Conservation (phyloP, 1,284 basidiomycete genomes). For the Spongispora temasekensis region DNA sequence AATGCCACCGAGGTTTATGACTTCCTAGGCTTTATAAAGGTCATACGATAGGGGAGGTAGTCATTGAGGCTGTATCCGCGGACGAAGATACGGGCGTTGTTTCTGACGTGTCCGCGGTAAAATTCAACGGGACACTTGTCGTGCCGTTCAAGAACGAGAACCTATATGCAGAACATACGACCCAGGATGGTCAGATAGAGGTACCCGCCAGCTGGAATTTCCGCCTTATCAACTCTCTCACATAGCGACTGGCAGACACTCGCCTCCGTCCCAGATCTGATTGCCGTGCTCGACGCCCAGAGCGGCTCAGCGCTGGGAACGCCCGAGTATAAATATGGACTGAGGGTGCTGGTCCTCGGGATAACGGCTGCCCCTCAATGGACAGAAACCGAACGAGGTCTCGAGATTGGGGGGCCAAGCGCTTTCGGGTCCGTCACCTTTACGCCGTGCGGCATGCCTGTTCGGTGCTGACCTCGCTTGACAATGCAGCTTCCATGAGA, state of each 20-base stretch:
- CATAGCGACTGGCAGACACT: slow-evolving; percentile 26
- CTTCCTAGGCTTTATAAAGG: slow-evolving; percentile 39
- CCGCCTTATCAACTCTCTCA: slow-evolving; percentile 9
- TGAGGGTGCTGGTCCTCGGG: slow-evolving; percentile 57
- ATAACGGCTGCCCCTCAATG: slow-evolving; percentile 59
- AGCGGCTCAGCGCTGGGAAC: slow-evolving; percentile 56
- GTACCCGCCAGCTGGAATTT: slow-evolving; percentile 10
- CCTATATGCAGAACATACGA: slow-evolving; percentile 43
- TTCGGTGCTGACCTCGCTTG: slow-evolving; percentile 14
- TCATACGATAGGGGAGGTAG: slow-evolving; percentile 52
- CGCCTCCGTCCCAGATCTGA: slow-evolving; percentile 59
- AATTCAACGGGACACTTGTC: slow-evolving; percentile 31
- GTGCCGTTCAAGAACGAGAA: slow-evolving; percentile 70
- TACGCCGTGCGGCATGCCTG: background rate
- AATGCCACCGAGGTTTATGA: background rate
- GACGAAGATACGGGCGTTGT: slow-evolving; percentile 26
- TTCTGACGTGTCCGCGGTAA: slow-evolving; percentile 8
- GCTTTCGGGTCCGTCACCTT: slow-evolving; percentile 21
- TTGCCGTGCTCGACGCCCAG: slow-evolving; percentile 57
- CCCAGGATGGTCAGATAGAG: slow-evolving; percentile 30
- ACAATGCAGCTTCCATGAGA: slow-evolving; percentile 30
- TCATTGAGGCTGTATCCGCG: slow-evolving; percentile 38
- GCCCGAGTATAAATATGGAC: slow-evolving; percentile 51
- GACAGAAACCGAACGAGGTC: slow-evolving; percentile 51
- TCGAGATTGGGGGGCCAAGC: slow-evolving; percentile 52